A percentile compares a stretch with the other conserved stretches of the same genome.
Evolutionary conservation across 2,329 filamentous ascomycete species (phyloP).

Genomic region (Scytalidium sp.): DNA sequence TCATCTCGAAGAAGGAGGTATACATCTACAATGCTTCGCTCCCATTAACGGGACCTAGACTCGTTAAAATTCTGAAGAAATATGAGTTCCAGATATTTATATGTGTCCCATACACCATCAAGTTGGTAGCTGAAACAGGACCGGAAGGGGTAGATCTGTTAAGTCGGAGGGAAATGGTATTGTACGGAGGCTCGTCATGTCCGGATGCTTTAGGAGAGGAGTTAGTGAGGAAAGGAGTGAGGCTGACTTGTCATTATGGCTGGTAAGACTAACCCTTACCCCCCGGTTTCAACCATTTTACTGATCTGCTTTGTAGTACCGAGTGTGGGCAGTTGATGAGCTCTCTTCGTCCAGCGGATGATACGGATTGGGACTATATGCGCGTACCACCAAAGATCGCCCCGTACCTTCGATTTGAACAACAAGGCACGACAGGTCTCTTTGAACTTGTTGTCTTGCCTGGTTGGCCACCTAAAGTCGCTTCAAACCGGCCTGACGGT

Average conservation of each 20-base stretch:
- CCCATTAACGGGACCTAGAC: constrained; percentile 47
- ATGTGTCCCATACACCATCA: constrained; percentile 61
- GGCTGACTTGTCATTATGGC: constrained; percentile 55
- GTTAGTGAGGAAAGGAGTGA: constrained; percentile 49
- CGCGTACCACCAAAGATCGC: constrained; percentile 22
- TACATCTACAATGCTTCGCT: constrained; percentile 51
- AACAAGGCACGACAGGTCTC: constrained; percentile 25
- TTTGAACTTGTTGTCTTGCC: constrained; percentile 27
- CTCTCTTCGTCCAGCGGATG: constrained; percentile 43
- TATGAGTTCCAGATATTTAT: constrained; percentile 52
- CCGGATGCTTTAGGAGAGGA: constrained; percentile 55
- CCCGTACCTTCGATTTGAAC: constrained; percentile 12
- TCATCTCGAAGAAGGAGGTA: constrained; percentile 46
- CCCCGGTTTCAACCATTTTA: neutral
- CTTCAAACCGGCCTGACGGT: constrained; percentile 38
- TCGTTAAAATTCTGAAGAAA: constrained; percentile 39
- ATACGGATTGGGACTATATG: constrained; percentile 60
- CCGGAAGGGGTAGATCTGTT: constrained; percentile 51
- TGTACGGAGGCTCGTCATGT: constrained; percentile 55
- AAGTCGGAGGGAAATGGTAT: constrained; percentile 45
- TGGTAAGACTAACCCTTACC: constrained; percentile 33
- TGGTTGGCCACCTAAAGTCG: constrained; percentile 35
- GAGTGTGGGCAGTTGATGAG: constrained; percentile 62
- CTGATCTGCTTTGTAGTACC: constrained; percentile 41
- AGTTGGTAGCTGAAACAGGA: constrained; percentile 56